A percentile compares a stretch with the other conserved stretches of the same genome.
Conservation (phyloP, 2,329 filamentous ascomycete species). For the Colletotrichum chrysophilum region DNA sequence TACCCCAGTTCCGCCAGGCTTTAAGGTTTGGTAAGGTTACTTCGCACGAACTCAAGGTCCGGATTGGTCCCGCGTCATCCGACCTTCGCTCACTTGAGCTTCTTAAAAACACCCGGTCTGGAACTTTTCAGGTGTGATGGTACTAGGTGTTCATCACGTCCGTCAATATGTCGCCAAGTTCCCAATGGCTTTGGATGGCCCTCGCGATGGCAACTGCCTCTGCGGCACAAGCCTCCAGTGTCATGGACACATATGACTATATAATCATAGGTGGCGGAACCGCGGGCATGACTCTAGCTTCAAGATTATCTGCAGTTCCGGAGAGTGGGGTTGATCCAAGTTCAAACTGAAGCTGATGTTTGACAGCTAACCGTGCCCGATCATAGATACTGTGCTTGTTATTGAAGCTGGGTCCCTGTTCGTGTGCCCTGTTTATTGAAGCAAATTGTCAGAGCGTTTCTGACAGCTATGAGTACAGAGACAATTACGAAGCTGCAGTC, state of each 20-base stretch:
- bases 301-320: constrained; percentile 25
- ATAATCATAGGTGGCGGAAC: constrained; percentile 37
- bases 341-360: neutral
- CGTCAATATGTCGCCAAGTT: neutral
- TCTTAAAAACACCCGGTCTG: neutral
- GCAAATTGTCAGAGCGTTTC: neutral
- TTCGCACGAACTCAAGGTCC: neutral
- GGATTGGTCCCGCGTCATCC: neutral
- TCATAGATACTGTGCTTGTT: constrained; percentile 13
- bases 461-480: neutral
- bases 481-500: constrained; percentile 7
- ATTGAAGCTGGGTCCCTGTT: constrained; percentile 23
- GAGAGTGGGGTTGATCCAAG: neutral
- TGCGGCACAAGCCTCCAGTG: neutral
- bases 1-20: neutral
- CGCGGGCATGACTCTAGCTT: constrained; percentile 35
- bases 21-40: neutral
- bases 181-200: neutral
- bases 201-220: neutral
- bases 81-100: neutral
- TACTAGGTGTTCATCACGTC: neutral
- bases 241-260: constrained; percentile 28
- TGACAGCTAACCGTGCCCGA: neutral
- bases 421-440: neutral
- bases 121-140: neutral